Evolutionary conservation across 2,329 filamentous ascomycete species (phyloP).

Genomic region (Rutstroemia sp.): DNA sequence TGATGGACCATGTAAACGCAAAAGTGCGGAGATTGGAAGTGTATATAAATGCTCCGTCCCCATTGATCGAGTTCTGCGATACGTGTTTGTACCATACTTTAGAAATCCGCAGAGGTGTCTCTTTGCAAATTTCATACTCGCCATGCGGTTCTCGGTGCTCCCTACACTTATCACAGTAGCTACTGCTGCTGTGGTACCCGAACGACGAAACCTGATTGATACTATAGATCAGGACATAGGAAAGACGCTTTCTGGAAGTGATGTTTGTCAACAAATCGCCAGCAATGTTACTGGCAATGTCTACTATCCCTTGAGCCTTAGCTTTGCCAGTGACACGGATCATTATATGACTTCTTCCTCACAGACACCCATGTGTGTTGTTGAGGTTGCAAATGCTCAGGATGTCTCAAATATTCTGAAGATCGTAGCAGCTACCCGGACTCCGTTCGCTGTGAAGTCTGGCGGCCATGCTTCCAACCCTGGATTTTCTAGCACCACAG

Average conservation of each 20-base stretch:
- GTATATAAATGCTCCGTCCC: no score
- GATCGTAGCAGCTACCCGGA: constrained; percentile 19
- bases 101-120: background rate
- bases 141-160: background rate
- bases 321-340: constrained; percentile 10
- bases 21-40: no score
- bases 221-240: no score
- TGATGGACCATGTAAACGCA: no score
- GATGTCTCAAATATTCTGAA: constrained; percentile 24
- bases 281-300: background rate
- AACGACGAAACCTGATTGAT: background rate
- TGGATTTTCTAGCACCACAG: constrained; percentile 22
- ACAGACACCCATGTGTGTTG: constrained; percentile 24
- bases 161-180: background rate
- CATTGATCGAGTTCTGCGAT: no score
- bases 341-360: constrained; percentile 28
- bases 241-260: background rate
- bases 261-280: constrained; percentile 5
- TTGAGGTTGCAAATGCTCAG: constrained; percentile 18
- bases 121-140: background rate
- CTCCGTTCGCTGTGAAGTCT: constrained; percentile 33
- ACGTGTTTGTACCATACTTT: background rate
- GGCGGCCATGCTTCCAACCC: constrained; percentile 31
- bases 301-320: background rate
- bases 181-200: background rate